These are phyloP conservation scores for Neohortaea acidophila DNA, from an alignment of 495 filamentous ascomycete species.

Conservation along the genomic window DNA sequence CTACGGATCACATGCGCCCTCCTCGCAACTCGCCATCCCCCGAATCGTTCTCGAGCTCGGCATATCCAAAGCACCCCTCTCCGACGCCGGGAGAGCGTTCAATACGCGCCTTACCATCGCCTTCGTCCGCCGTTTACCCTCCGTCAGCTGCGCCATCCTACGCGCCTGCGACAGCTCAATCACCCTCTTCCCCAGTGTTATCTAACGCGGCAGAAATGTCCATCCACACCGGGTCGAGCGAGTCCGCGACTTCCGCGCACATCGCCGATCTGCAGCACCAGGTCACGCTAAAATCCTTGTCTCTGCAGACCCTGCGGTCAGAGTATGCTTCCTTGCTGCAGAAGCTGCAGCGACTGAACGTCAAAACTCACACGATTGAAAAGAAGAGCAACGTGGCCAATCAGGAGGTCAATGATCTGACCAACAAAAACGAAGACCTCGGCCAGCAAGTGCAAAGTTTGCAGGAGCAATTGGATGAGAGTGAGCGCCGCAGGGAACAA, in stretches of 20 bases:
- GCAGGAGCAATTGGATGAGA: constrained; percentile 30
- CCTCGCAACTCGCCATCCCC: constrained; percentile 4
- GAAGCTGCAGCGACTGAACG: constrained; percentile 31
- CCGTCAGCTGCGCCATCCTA: constrained; percentile 5
- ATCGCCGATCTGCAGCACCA: constrained; percentile 35
- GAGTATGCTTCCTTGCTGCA: constrained; percentile 33
- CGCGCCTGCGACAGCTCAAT: constrained; percentile 11
- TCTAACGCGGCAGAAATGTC: constrained; percentile 13
- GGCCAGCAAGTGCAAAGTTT: constrained; percentile 27
- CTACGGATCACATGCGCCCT: neutral
- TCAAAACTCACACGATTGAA: constrained; percentile 31
- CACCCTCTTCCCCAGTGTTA: constrained; percentile 19
- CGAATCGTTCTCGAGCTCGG: constrained; percentile 4
- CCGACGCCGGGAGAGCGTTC: neutral
- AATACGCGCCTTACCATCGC: constrained; percentile 8
- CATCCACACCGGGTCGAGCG: constrained; percentile 12
- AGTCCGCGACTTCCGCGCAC: constrained; percentile 28
- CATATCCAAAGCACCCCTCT: constrained; percentile 4
- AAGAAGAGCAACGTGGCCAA: constrained; percentile 35
- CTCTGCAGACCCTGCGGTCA: constrained; percentile 31
- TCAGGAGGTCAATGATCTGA: constrained; percentile 32
- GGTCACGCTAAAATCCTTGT: constrained; percentile 34
- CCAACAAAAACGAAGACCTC: constrained; percentile 30
- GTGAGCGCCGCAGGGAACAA: constrained; percentile 29
- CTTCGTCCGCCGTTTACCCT: constrained; percentile 9